Conservation (phyloP, 2,329 filamentous ascomycete genomes). For the Fusarium incarnatum region DNA sequence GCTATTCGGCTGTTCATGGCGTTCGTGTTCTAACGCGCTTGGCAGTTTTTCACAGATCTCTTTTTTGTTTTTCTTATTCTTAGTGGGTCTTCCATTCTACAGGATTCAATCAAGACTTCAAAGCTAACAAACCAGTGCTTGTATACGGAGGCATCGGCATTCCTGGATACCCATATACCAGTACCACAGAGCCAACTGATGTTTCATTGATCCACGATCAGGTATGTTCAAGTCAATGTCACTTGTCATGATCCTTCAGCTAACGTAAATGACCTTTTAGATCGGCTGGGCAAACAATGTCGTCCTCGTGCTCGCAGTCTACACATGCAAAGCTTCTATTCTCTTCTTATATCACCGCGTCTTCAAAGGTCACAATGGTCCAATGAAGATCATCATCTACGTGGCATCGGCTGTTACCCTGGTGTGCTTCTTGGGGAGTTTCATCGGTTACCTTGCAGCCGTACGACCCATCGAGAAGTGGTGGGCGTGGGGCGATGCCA, state of each 20-base stretch:
- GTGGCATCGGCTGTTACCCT: neutral
- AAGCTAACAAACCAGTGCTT: conserved; percentile 4
- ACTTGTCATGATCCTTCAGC: rapidly evolving
- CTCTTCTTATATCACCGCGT: conserved; percentile 12
- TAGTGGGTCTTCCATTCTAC: neutral
- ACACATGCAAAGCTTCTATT: conserved; percentile 12
- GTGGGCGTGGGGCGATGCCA: conserved; percentile 21
- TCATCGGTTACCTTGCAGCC: conserved; percentile 2
- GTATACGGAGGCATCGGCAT: conserved; percentile 13
- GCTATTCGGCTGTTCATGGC: rapidly evolving
- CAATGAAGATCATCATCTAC: conserved; percentile 7
- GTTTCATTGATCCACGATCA: conserved; percentile 9
- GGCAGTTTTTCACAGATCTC: conserved; percentile 3
- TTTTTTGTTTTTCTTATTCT: conserved; percentile 12
- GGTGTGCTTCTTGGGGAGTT: conserved; percentile 11
- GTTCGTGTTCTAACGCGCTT: neutral
- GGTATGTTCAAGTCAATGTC: neutral
- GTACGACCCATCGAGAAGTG: conserved; percentile 12
- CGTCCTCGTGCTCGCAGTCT: conserved; percentile 7
- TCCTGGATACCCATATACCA: conserved; percentile 13
- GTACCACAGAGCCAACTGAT: conserved; percentile 14
- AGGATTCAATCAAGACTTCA: rapidly evolving
- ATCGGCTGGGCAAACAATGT: conserved; percentile 12
- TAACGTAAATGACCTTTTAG: neutral
- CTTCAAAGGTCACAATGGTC: conserved; percentile 11